These are phyloP conservation scores for Calonectria montana DNA, from an alignment of 2,329 filamentous ascomycete genomes.

Conservation along the genomic window DNA sequence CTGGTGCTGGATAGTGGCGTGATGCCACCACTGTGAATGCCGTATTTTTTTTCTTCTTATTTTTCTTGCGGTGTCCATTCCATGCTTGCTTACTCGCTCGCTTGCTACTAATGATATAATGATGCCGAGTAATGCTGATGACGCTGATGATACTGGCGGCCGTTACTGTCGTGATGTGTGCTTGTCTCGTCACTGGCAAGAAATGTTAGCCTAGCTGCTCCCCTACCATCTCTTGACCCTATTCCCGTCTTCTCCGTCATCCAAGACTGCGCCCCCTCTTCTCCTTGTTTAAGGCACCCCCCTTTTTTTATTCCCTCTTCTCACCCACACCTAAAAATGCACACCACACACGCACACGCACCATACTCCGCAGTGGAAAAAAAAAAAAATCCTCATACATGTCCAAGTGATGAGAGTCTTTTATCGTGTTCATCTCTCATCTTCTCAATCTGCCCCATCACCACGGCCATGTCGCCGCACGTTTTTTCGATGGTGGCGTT, in stretches of 20 bases:
- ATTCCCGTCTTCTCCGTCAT: background rate
- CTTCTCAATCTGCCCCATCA: conserved; percentile 68
- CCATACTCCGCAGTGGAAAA: background rate
- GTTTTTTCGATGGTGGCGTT: conserved; percentile 79
- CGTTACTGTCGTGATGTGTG: background rate
- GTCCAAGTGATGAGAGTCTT: conserved; percentile 48
- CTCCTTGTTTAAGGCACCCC: background rate
- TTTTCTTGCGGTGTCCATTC: conserved; percentile 19
- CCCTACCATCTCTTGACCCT: background rate
- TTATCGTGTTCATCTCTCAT: conserved; percentile 56
- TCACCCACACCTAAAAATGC: conserved; percentile 1
- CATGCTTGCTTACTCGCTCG: background rate
- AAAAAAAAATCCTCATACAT: conserved; percentile 19
- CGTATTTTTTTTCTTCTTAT: conserved; percentile 18
- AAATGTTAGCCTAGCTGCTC: background rate
- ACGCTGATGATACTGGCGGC: background rate
- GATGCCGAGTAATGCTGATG: background rate
- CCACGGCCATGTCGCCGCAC: conserved; percentile 74
- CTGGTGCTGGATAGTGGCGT: background rate
- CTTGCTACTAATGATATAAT: conserved; percentile 3
- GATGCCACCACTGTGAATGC: conserved; percentile 23
- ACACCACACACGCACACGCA: background rate
- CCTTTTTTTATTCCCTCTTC: conserved; percentile 8
- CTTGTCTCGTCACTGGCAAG: conserved; percentile 1
- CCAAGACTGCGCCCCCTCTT: background rate